These are phyloP conservation scores for Trifolium subterraneum DNA, from an alignment of 306 rosid species.

Conservation along the genomic window DNA sequence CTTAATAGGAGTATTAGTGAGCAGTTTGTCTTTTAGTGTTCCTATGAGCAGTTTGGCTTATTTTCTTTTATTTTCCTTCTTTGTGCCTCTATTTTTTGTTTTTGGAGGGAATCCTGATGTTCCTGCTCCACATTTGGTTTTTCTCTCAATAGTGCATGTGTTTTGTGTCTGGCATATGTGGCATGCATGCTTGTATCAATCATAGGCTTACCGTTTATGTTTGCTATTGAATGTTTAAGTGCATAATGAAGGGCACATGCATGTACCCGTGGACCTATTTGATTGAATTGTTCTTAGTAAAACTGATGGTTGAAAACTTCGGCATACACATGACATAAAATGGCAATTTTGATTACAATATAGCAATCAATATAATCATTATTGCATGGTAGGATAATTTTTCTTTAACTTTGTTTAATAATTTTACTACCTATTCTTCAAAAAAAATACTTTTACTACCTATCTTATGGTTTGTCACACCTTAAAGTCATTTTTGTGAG, in stretches of 20 bases:
- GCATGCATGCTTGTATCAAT: background rate
- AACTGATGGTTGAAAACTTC: conserved; percentile 5
- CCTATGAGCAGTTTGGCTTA: background rate
- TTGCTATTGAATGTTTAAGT: conserved; percentile 26
- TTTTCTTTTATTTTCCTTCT: background rate
- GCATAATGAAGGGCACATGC: conserved; percentile 17
- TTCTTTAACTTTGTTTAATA: conserved; percentile 24
- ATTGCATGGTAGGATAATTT: conserved; percentile 15
- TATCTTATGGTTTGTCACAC: conserved; percentile 4
- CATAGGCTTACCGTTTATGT: conserved; percentile 12
- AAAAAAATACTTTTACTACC: conserved; percentile 14
- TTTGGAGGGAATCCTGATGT: conserved; percentile 22
- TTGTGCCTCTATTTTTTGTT: background rate
- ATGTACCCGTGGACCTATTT: conserved; percentile 1
- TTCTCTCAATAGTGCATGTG: background rate
- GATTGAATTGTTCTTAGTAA: conserved; percentile 4
- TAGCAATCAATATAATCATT: conserved; percentile 4
- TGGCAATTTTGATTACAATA: background rate
- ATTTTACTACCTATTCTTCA: conserved; percentile 11
- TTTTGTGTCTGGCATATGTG: conserved; percentile 22
- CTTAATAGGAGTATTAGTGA: conserved; percentile 1
- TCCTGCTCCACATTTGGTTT: conserved; percentile 27
- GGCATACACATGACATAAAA: conserved; percentile 3
- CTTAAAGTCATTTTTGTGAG: conserved; percentile 32
- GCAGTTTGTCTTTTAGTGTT: background rate